Base-by-base conservation (phyloP, 192 early-diverging fungal species). In the Borealophlyctis nickersoniae region DNA sequence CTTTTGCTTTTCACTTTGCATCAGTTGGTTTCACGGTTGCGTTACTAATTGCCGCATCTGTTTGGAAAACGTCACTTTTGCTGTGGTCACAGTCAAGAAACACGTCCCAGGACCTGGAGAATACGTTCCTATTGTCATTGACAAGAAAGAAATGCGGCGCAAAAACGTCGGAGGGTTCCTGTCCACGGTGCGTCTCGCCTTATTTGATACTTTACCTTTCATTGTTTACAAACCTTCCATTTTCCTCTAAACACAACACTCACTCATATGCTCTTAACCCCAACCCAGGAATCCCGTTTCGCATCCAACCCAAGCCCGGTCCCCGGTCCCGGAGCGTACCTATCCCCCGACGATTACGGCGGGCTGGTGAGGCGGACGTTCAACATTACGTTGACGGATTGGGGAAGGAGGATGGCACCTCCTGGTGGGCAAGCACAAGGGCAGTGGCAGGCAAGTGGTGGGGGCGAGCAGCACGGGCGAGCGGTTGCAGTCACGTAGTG, bases 381-480 rank as follows among this genome's bases (percentile, higher is more conserved):
- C 72, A 83, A 83, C 67, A 74, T 83, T 35, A 81, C 81, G 11
- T 52, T 81, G 2, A 60, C 71, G 23, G 75, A 77, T 1, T 73
- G 76, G 69, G 36, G 70, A 14, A 39, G 60, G n/a, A n/a, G n/a
- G n/a, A n/a, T n/a, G n/a, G n/a, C n/a, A n/a, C n/a, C n/a, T n/a
- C n/a, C n/a, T n/a, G n/a, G n/a, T n/a, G n/a, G n/a, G n/a, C n/a
- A n/a, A n/a, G n/a, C n/a, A n/a, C n/a, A n/a, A n/a, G n/a, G n/a
- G n/a, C n/a, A n/a, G n/a, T n/a, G n/a, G n/a, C n/a, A n/a, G n/a
- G n/a, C n/a, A n/a, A n/a, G n/a, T n/a, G n/a, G n/a, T n/a, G n/a
- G n/a, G n/a, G n/a, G n/a, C n/a, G n/a, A n/a, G n/a, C n/a, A n/a
- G n/a, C n/a, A n/a, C n/a, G n/a, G n/a, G n/a, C n/a, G n/a, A n/a